Base-by-base conservation (phyloP, 1,284 basidiomycete genomes). In the Coriolopsis trogii region DNA sequence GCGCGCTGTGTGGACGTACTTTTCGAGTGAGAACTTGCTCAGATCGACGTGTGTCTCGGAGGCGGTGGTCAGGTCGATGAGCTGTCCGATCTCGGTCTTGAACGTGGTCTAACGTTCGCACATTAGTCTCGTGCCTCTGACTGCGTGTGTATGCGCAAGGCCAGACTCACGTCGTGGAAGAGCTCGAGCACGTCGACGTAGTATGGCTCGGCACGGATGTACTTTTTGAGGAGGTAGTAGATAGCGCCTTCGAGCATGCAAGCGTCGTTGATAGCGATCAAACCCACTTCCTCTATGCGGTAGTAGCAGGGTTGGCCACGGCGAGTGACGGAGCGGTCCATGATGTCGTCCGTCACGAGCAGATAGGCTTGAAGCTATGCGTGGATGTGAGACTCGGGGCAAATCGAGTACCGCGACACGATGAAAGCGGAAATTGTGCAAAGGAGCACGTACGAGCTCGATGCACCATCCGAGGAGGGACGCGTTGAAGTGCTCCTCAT, bases 271-370 rank as follows among this genome's bases (percentile, higher is more conserved):
- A 99, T 90, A 15, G 97, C 94, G 58, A 98, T 89, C 72, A 89
- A 86, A 46, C 86, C 87, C 49, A 99, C 86, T 21, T 76, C 73
- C 15, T 86, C 83, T 29, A 87, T 72, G 55, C 84, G 81, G 77
- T 96, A 99, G 92, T 93, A 99, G 75, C 96, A 99, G 0, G 95
- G 92, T 70, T 98, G 95, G n/a, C 92, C 90, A 15, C 96, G 87
- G 34, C 97, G 90, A 5, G 95, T 99, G 64, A 97, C 86, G 44
- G 89, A 93, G 21, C 81, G 72, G 70, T 99, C 97, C 95, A 98
- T 99, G 71, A 99, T 95, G 71, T 99, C 96, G 73, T 99, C 96
- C 20, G 94, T 86, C 49, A 99, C 95, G 49, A 99, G 84, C 84
- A 98, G 98, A 76, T 91, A 98, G 0, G 95, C 94, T 88, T 99